These are phyloP conservation scores for Trichoderma orchidacearum DNA, from an alignment of 495 filamentous ascomycete genomes.

Conservation along the genomic window DNA sequence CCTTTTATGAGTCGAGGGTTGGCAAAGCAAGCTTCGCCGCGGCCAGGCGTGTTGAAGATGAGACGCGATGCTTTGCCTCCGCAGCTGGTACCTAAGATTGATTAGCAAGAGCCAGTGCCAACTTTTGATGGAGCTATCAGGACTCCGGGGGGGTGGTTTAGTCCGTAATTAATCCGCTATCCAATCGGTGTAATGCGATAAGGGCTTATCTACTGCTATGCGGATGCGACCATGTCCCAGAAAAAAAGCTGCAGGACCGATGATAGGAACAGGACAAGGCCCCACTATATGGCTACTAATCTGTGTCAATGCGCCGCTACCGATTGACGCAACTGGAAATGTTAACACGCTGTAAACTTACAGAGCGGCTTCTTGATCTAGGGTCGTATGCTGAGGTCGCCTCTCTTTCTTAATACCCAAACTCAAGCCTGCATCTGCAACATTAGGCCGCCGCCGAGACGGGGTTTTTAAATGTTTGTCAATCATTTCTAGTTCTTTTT, in stretches of 20 bases:
- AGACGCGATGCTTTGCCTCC: not conserved
- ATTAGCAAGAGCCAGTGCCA: not conserved
- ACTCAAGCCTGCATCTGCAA: too few species aligned
- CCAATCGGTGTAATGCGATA: not conserved
- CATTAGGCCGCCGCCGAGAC: too few species aligned
- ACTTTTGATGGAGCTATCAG: not conserved
- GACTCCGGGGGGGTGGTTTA: not conserved
- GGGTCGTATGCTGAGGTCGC: not conserved
- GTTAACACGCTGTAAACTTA: constrained; percentile 1
- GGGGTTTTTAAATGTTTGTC: not conserved
- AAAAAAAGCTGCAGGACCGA: too few species aligned
- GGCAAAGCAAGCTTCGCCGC: not conserved
- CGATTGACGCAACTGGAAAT: not conserved
- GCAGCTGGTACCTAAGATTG: not conserved
- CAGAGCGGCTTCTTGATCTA: not conserved
- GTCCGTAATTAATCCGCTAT: not conserved
- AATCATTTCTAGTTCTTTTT: not conserved
- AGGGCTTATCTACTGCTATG: not conserved
- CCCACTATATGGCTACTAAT: too few species aligned
- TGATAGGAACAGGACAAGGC: too few species aligned
- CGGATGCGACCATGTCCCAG: not conserved
- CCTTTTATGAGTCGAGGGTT: too few species aligned
- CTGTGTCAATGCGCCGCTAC: not conserved
- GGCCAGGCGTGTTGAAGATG: not conserved
- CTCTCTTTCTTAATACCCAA: not conserved